phyloP scores from a whole-genome alignment of 768 basidiomycete species.

The Cystofilobasidium capitatum region DNA sequence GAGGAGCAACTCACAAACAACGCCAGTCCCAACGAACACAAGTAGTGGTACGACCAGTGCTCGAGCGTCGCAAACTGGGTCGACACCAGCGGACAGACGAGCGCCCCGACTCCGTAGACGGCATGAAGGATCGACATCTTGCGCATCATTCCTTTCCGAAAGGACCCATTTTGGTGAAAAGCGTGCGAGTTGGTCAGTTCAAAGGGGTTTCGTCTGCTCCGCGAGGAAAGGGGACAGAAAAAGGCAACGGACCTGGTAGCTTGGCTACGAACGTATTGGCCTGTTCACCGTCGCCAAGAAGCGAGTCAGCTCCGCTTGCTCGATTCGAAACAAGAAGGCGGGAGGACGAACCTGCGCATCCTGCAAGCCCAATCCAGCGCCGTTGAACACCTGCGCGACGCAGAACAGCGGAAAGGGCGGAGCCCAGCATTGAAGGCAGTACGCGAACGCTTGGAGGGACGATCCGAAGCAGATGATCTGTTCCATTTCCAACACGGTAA shows the following conservation, averaged over 20 bases:
- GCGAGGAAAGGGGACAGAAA: no score
- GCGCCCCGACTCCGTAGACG: conserved; percentile 42
- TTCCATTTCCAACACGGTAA: not conserved
- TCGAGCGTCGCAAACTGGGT: conserved; percentile 64
- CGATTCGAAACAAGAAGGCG: no score
- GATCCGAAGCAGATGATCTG: conserved; percentile 29
- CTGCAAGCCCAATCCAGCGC: conserved; percentile 45
- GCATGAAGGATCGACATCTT: conserved; percentile 45
- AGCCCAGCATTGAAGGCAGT: conserved; percentile 42
- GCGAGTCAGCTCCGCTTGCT: conserved; percentile 4
- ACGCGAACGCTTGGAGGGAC: conserved; percentile 31
- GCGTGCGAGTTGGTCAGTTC: no score
- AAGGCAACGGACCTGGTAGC: no score
- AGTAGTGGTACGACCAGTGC: conserved; percentile 70
- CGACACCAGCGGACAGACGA: conserved; percentile 21
- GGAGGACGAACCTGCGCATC: conserved; percentile 34
- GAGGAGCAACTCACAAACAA: conserved; percentile 40
- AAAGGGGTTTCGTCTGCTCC: no score
- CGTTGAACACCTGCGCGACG: conserved; percentile 44
- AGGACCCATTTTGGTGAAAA: no score
- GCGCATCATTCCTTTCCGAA: conserved; percentile 39
- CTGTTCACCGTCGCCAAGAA: conserved; percentile 43
- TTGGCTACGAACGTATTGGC: conserved; percentile 46
- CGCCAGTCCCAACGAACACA: conserved; percentile 60
- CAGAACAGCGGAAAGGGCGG: conserved; percentile 47